A percentile compares a stretch with the other conserved stretches of the same genome.
Evolutionary conservation across 805 yeast genomes (phyloP).

Genomic region (Cyberlindnera euphorbiae): DNA sequence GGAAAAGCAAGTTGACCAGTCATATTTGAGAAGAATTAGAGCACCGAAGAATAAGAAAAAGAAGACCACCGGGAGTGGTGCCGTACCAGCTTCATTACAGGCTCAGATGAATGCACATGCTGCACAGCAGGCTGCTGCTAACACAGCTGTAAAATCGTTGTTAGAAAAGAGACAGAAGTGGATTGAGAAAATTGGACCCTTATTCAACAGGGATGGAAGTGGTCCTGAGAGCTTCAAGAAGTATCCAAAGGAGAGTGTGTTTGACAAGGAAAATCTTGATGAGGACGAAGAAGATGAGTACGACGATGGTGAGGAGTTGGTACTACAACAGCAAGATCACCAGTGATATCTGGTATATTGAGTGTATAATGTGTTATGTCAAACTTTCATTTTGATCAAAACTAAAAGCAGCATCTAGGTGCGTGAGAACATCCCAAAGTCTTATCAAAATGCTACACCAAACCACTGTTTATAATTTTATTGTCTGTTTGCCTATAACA

Average conservation of each 20-base stretch:
- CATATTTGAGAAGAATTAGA: slow-evolving; percentile 76
- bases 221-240: slow-evolving; percentile 20
- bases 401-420: too few species aligned
- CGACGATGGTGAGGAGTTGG: slow-evolving; percentile 32
- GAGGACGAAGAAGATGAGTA: slow-evolving; percentile 28
- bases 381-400: too few species aligned
- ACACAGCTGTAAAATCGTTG: slow-evolving; percentile 70
- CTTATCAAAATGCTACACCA: too few species aligned
- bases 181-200: slow-evolving; percentile 85
- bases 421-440: too few species aligned
- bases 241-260: slow-evolving; percentile 21
- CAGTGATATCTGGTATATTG: slow-evolving; percentile 8
- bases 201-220: slow-evolving; percentile 45
- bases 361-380: too few species aligned
- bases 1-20: slow-evolving; percentile 95
- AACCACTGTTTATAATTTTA: too few species aligned
- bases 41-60: slow-evolving; percentile 52
- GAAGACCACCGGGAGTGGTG: slow-evolving; percentile 23
- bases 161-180: slow-evolving; percentile 85
- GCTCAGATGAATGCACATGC: slow-evolving; percentile 28
- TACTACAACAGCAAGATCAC: slow-evolving; percentile 17
- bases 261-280: slow-evolving; percentile 22
- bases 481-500: too few species aligned
- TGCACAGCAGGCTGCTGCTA: slow-evolving; percentile 64
- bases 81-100: slow-evolving; percentile 29